These are phyloP conservation scores for Asterella californica DNA, from an alignment of 225 moss, liverwort and hornwort species.

Conservation along the genomic window DNA sequence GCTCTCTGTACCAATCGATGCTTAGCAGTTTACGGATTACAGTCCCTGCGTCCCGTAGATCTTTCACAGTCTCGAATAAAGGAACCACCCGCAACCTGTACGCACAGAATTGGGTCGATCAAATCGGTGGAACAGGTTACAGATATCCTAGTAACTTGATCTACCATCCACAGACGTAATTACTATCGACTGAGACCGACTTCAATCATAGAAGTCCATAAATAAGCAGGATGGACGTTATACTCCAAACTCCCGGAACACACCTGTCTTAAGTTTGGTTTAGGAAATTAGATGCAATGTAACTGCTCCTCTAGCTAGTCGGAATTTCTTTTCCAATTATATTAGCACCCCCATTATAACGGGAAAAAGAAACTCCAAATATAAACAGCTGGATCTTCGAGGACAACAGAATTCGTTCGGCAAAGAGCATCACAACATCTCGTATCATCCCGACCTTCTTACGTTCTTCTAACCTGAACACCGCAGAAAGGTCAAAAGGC, in stretches of 20 bases:
- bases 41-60: constrained; percentile 65
- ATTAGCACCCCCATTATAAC: too few relatives aligned
- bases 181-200: too few relatives aligned
- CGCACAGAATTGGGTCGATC: background rate
- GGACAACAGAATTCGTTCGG: too few relatives aligned
- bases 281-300: too few relatives aligned
- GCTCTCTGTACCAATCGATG: constrained; percentile 79
- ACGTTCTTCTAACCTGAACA: background rate
- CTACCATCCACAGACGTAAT: background rate
- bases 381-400: too few relatives aligned
- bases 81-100: constrained; percentile 71
- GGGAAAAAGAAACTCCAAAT: too few relatives aligned
- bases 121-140: background rate
- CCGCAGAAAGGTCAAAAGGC: background rate
- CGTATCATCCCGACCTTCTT: background rate
- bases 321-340: too few relatives aligned
- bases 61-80: constrained; percentile 85
- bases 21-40: constrained; percentile 71
- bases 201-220: background rate
- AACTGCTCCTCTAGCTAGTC: too few relatives aligned
- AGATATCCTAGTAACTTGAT: background rate
- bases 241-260: background rate
- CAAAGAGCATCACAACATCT: too few relatives aligned
- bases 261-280: too few relatives aligned
- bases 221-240: background rate